Base-by-base conservation (phyloP, 75 land plant species). In the Pinus albicaulis region DNA sequence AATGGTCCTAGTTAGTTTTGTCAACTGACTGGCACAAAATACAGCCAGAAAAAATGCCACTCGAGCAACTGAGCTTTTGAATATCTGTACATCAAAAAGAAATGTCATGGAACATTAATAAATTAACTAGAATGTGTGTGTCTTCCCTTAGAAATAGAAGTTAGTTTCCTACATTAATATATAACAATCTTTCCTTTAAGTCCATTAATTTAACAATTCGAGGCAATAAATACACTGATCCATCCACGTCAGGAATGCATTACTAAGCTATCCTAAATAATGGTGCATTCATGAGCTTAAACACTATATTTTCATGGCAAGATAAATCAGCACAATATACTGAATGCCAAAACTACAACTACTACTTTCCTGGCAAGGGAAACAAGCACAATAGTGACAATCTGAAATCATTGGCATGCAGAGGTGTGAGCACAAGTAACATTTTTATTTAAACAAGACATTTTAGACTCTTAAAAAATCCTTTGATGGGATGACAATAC, bases 1-100 rank as follows among this genome's bases (percentile, higher is more conserved):
- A 20, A 74, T 53, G 48, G 84, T 88, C 82, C 92, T 86, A 57
- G 89, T 87, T 53, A 89, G 72, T 73, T 89, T 78, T 26, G 86
- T 85, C 55, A 95, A 76, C 78, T 88, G 91, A 68, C 90, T 90
- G 24, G 92, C 90, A 20, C 90, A 78, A 77, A 95, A 79, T 53
- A 94, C 64, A 71, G 90, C 88, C 79, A 88, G 59, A 59, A 94
- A 83, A 72, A 92, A 81, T 25, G 55, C 84, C 44, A 84, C 57
- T 26, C 84, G 86, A 24, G 87, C 89, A 36, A 95, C 55, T 17
- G 92, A 87, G 60, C 76, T 88, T 75, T 81, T 83, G 76, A 90
- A 85, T 41, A 85, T 81, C 99, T 97, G 90, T 74, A 34, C 24
- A 59, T 55, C 6, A 76, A 66, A 71, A 60, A 55, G 55, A 77